Base-by-base conservation (phyloP, 2,329 filamentous ascomycete genomes). In the Pseudogymnoascus sp. region DNA sequence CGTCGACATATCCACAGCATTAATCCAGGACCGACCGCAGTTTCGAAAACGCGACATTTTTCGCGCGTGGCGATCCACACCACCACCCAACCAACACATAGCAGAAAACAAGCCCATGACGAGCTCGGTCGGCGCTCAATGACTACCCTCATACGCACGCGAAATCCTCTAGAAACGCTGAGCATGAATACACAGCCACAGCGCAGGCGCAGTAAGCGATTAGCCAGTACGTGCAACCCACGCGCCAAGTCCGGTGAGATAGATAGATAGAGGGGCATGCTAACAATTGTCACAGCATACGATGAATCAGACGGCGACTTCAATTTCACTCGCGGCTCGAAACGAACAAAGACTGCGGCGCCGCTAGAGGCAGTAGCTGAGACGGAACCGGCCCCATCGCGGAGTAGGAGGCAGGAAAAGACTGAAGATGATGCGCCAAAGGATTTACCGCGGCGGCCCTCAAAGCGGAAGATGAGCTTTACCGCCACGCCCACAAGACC, bases 291-390 rank as follows among this genome's bases (percentile, higher is more conserved):
- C 23, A 45, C 62, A 78, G 79, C 75, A 65, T 88, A 87, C 69
- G 87, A 90, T 69, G 89, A 92, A 73, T 83, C 89, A 70, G 86
- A 90, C 77, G 89, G 89, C 69, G 90, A 90, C 66, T 92, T 92
- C 69, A 79, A 85, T 63, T 92, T 92, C 72, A 85, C 86, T 66
- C 83, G 89, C 68, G 85, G 81, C 65, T 79, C 86, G 10, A 89
- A 89, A 71, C 77, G 83, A 70, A 79, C 80, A 65, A 91, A 88
- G 75, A 81, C 82, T 45, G 79, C 80, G 63, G 77, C 81, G 63
- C 73, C 76, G 14, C 75, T 77, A 59, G 75, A 70, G 60, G 73
- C 74, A 60, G 64, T 72, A 70, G 69, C 74, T 45, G 77, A 79
- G 62, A 72, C 75, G 11, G 69, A 69, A 59, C 70, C 73, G 35